Evolutionary conservation across 148 eudicot genomes (phyloP).

Genomic region (Heliosperma pusillum): DNA sequence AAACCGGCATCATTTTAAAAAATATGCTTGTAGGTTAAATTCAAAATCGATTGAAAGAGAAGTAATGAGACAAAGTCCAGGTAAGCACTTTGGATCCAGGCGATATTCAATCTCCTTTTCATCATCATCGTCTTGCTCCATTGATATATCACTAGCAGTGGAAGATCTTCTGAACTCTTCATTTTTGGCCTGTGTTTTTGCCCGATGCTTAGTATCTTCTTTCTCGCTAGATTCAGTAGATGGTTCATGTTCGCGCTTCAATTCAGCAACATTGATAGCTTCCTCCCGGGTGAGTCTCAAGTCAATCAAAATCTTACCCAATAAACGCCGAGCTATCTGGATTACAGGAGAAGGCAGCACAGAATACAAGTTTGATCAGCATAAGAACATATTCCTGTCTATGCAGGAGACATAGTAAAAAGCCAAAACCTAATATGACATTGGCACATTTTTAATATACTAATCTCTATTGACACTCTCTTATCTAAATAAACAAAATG

Average conservation of each 20-base stretch:
- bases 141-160: constrained; percentile 58
- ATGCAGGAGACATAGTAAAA: background rate
- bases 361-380: background rate
- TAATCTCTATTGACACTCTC: background rate
- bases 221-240: constrained; percentile 35
- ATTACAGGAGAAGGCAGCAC: constrained; percentile 7
- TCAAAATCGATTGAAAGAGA: background rate
- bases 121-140: constrained; percentile 87
- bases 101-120: constrained; percentile 94
- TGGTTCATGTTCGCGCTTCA: constrained; percentile 56
- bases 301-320: constrained; percentile 93
- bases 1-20: constrained; percentile 6
- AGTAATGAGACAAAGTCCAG: constrained; percentile 1
- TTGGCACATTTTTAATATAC: background rate
- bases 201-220: constrained; percentile 46
- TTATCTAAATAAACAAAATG: background rate
- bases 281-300: constrained; percentile 93
- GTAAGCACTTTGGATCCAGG: constrained; percentile 82
- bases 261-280: constrained; percentile 74
- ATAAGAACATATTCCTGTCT: background rate
- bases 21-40: background rate
- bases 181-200: constrained; percentile 45
- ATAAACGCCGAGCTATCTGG: constrained; percentile 93
- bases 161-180: constrained; percentile 56
- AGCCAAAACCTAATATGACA: background rate